Conservation (phyloP, 768 basidiomycete genomes). For the Tylopilus cervinicoccineus region DNA sequence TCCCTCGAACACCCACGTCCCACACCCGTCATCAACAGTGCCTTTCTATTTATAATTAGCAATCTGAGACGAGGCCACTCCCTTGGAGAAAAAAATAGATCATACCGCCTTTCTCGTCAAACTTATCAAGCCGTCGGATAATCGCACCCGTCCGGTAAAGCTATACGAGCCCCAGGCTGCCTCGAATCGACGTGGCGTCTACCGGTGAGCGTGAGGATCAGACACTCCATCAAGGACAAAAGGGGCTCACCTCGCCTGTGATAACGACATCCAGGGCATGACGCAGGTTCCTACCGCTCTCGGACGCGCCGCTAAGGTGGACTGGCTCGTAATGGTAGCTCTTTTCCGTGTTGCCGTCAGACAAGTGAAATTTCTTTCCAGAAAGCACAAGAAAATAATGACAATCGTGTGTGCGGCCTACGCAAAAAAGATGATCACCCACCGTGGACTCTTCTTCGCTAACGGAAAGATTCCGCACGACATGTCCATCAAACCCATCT, state of each 20-base stretch:
- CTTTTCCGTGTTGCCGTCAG: slow-evolving; percentile 24
- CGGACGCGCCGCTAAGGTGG: slow-evolving; percentile 26
- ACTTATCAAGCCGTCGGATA: slow-evolving; percentile 53
- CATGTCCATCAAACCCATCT: slow-evolving; percentile 20
- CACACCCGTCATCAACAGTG: slow-evolving; percentile 35
- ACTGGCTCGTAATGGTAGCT: slow-evolving; percentile 30
- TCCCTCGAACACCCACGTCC: slow-evolving; percentile 57
- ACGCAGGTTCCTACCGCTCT: slow-evolving; percentile 25
- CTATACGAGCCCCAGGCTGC: slow-evolving; percentile 64
- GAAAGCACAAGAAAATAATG: slow-evolving; percentile 12
- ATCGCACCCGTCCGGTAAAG: slow-evolving; percentile 53
- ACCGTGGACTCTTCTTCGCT: slow-evolving; percentile 25
- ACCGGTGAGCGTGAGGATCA: slow-evolving; percentile 20
- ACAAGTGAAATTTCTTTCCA: slow-evolving; percentile 23
- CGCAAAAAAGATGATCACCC: slow-evolving; percentile 11
- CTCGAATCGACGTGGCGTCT: slow-evolving; percentile 55
- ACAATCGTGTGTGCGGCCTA: slow-evolving; percentile 17
- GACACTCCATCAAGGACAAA: slow-evolving; percentile 18
- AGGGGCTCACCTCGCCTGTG: slow-evolving; percentile 29
- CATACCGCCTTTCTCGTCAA: slow-evolving; percentile 61
- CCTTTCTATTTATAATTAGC: slow-evolving; percentile 36
- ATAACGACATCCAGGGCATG: slow-evolving; percentile 36
- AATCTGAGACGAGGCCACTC: not conserved
- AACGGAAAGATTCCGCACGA: slow-evolving; percentile 17
- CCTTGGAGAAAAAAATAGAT: slow-evolving; percentile 9